A percentile compares a stretch with the other conserved stretches of the same genome.
phyloP scores from a whole-genome alignment of 1,139 yeast species.

The Sugiyamaella castrensis region DNA sequence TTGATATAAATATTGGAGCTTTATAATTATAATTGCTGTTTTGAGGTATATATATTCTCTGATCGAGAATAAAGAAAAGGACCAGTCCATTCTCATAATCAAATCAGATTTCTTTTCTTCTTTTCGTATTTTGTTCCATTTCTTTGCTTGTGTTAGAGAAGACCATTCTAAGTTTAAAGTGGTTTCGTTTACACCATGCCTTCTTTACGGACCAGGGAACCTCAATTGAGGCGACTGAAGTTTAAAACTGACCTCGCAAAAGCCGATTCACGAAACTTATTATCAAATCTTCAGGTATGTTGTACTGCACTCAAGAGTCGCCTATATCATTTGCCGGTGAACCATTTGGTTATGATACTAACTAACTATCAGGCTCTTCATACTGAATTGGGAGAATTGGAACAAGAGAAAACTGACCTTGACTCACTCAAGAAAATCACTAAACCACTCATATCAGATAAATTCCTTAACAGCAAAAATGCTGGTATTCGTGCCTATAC shows the following conservation, averaged over 20 bases:
- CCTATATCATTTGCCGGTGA: no score
- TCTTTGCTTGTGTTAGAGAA: no score
- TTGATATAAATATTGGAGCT: no score
- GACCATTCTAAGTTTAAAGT: no score
- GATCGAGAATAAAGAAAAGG: no score
- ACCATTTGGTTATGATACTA: background rate
- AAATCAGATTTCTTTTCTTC: no score
- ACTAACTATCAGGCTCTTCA: conserved; percentile 6
- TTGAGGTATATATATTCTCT: no score
- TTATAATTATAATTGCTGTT: no score
- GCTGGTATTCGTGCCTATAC: conserved; percentile 67
- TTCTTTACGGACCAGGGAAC: background rate
- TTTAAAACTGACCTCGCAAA: conserved; percentile 10
- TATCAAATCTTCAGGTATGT: conserved; percentile 11
- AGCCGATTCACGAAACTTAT: conserved; percentile 5
- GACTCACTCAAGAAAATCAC: conserved; percentile 46
- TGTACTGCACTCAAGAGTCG: background rate
- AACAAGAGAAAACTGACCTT: conserved; percentile 57
- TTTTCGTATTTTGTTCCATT: background rate
- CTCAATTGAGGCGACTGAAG: conserved; percentile 8
- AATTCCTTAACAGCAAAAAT: conserved; percentile 60
- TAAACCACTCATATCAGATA: conserved; percentile 54
- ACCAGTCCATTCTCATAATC: no score
- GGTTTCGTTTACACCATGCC: background rate
- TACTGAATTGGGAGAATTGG: conserved; percentile 58